Conservation (phyloP, 352 stramenopile species). For the Blastocystis sp. region DNA sequence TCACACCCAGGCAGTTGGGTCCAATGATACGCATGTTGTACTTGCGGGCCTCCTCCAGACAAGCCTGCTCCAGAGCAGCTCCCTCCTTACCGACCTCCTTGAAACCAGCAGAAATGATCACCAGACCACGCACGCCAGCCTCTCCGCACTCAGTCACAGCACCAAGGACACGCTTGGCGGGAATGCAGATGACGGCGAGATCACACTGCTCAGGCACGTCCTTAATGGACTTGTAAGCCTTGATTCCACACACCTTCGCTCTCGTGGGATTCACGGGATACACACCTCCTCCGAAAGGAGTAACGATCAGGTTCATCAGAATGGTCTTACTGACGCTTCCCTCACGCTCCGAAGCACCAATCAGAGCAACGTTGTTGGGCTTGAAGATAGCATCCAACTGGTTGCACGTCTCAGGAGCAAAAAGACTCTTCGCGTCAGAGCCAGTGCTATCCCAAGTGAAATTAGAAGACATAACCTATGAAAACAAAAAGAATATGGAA, state of each 20-base stretch:
- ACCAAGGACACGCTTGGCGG: slow-evolving; percentile 55
- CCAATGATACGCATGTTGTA: slow-evolving; percentile 61
- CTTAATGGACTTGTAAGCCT: slow-evolving; percentile 60
- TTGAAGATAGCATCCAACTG: slow-evolving; percentile 46
- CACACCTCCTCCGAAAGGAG: slow-evolving; percentile 57
- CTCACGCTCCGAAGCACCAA: slow-evolving; percentile 60
- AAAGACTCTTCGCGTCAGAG: background rate
- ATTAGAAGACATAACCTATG: slow-evolving; percentile 19
- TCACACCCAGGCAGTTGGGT: slow-evolving; percentile 61
- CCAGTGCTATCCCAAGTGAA: slow-evolving; percentile 27
- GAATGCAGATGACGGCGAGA: slow-evolving; percentile 62
- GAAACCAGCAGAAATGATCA: slow-evolving; percentile 63
- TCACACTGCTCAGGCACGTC: slow-evolving; percentile 61
- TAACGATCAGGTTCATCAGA: slow-evolving; percentile 60
- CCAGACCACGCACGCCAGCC: slow-evolving; percentile 60
- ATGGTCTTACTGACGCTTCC: slow-evolving; percentile 60
- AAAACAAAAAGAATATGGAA: no score
- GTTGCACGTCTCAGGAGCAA: slow-evolving; percentile 14
- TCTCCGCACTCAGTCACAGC: slow-evolving; percentile 61
- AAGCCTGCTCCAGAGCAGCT: slow-evolving; percentile 59
- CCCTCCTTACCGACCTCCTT: slow-evolving; percentile 61
- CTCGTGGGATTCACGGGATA: slow-evolving; percentile 61
- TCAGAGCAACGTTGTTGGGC: slow-evolving; percentile 60
- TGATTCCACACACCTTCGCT: slow-evolving; percentile 60
- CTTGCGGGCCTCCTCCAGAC: slow-evolving; percentile 59